These are phyloP conservation scores for Psilocybe mexicana DNA, from an alignment of 1,284 basidiomycete species.

Conservation along the genomic window DNA sequence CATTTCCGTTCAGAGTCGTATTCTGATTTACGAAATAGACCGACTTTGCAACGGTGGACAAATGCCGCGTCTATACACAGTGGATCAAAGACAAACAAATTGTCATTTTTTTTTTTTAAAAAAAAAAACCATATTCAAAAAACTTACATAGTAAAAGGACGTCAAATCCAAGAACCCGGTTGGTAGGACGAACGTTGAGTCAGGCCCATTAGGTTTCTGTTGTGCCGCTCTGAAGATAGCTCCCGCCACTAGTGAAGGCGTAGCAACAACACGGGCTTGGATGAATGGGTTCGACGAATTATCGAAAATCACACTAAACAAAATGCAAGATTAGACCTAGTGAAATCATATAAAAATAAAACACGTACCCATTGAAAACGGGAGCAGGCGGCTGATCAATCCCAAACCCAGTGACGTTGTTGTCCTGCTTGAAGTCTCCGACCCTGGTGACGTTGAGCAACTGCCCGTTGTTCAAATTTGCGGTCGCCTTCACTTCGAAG, in stretches of 20 bases:
- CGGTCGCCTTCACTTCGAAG: conserved; percentile 43
- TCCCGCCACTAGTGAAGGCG: conserved; percentile 49
- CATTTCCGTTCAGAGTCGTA: conserved; percentile 34
- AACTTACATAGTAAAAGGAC: conserved; percentile 48
- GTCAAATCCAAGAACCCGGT: conserved; percentile 56
- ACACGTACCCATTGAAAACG: conserved; percentile 57
- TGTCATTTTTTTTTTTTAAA: too few relatives aligned
- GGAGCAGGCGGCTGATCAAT: conserved; percentile 37
- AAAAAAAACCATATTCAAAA: background rate
- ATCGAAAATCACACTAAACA: conserved; percentile 47
- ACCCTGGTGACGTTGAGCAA: conserved; percentile 38
- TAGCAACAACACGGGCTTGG: conserved; percentile 47
- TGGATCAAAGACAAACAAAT: too few relatives aligned
- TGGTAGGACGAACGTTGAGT: conserved; percentile 45
- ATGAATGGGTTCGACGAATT: conserved; percentile 42
- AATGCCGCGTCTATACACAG: conserved; percentile 46
- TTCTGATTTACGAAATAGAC: conserved; percentile 53
- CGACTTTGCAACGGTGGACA: conserved; percentile 53
- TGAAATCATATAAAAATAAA: background rate
- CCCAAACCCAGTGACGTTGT: conserved; percentile 49
- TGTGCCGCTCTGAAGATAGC: conserved; percentile 54
- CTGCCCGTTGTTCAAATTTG: conserved; percentile 43
- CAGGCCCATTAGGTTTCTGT: conserved; percentile 37
- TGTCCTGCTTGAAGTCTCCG: conserved; percentile 33
- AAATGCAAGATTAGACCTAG: background rate